Percentiles rank a stretch among this genome's conserved stretches.
Evolutionary conservation across 1,139 yeast genomes (phyloP).

Genomic region (Hansenula lynferdii): DNA sequence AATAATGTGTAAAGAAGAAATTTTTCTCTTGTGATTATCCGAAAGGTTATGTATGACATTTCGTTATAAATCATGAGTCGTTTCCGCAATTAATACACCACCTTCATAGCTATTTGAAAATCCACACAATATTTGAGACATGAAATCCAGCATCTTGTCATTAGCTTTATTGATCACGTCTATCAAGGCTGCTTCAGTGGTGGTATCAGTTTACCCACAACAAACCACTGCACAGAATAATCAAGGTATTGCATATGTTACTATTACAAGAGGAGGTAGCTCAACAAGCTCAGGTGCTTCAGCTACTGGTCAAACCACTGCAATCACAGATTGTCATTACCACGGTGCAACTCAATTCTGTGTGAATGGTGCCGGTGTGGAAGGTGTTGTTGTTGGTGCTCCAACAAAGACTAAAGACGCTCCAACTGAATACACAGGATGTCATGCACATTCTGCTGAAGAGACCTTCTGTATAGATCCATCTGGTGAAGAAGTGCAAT

Average conservation of each 20-base stretch:
- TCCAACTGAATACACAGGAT: conserved; percentile 7
- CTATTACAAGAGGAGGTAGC: conserved; percentile 1
- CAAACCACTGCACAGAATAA: conserved; percentile 2
- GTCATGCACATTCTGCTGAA: conserved; percentile 13
- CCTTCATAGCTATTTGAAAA: too few species aligned
- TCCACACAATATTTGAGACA: too few species aligned
- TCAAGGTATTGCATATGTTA: conserved; percentile 2
- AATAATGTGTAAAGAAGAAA: too few species aligned
- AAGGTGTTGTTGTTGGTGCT: conserved; percentile 14
- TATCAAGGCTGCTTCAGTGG: not conserved
- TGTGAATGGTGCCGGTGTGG: conserved; percentile 13
- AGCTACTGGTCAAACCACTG: conserved; percentile 8
- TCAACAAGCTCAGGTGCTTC: not conserved
- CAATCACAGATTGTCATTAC: conserved; percentile 16
- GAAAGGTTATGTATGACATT: too few species aligned
- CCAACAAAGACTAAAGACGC: conserved; percentile 1
- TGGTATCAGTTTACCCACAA: not conserved
- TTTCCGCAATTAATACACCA: too few species aligned
- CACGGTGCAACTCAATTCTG: conserved; percentile 12
- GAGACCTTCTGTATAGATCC: conserved; percentile 15
- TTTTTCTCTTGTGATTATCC: too few species aligned
- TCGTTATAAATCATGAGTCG: too few species aligned
- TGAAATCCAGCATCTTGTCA: too few species aligned
- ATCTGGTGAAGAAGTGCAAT: conserved; percentile 11
- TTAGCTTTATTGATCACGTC: not conserved